Base-by-base conservation (phyloP, 1,284 basidiomycete species). In the Sutorius eximius region DNA sequence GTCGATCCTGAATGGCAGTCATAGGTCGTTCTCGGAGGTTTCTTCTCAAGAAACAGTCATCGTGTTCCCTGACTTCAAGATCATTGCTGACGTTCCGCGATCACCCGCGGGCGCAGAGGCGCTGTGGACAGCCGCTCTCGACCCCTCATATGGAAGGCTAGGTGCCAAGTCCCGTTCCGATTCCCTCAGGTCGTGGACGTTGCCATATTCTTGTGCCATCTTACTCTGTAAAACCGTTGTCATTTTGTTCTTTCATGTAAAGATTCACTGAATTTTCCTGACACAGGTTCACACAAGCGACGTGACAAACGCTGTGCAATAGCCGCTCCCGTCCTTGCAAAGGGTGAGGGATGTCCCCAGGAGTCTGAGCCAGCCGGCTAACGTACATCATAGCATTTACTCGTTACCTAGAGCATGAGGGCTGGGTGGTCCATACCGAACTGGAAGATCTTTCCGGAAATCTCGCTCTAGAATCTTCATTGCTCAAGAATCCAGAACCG, bases 291-390 rank as follows among this genome's bases (percentile, higher is more conserved):
- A 2, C 95, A 97, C 73, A 94, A 93, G 74, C 83, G 82, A 62
- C 80, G 94, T 49, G 95, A 97, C 73, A 95, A 93, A 69, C 83
- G 92, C 52, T 98, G 95, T 72, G 82, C 83, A 44, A 88, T 97
- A 49, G 85, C 91, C 7, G 91, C 94, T 4, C 88, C 90, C 3
- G 82, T 93, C 57, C 83, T 98, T 32, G 87, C 93, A 69, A 77
- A 83, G 60, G 80, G 87, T 87, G 54, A 47, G 77, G 10, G 10
- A n/a, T 40, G 24, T 40, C 18, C 12, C 29, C 5, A 5, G 18
- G 10, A 38, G 40, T 43, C 18, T 5, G 20, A 45, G 33, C 41
- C 32, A 15, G 5, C 34, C 42, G 34, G 27, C 44, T 60, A 52
- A 61, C 52, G 24, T 32, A 27, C 53, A 22, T 53, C 12, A 6